These are phyloP conservation scores for Podospora pseudocomata DNA, from an alignment of 495 filamentous ascomycete species.

Conservation along the genomic window DNA sequence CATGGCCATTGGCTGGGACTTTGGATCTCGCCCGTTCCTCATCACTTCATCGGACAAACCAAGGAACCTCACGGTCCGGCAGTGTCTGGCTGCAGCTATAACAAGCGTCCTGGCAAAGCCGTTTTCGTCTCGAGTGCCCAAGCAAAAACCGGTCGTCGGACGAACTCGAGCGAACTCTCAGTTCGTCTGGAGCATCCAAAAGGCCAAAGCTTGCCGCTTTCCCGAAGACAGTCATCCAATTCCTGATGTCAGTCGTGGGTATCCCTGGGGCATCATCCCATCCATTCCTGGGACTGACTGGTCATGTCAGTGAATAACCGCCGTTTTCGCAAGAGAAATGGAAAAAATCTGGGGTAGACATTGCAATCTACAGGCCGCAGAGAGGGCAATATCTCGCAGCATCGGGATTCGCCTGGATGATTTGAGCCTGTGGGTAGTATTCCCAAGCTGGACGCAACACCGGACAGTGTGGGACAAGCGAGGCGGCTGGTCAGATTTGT, in stretches of 20 bases:
- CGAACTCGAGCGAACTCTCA: constrained; percentile 1
- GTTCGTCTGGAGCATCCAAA: neutral
- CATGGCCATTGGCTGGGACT: constrained; percentile 8
- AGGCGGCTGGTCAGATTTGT: constrained; percentile 7
- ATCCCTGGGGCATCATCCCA: neutral
- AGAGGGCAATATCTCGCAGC: constrained; percentile 10
- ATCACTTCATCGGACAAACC: constrained; percentile 1
- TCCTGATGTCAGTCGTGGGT: neutral
- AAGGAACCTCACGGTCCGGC: constrained; percentile 15
- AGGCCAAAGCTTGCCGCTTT: constrained; percentile 3
- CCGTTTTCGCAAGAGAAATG: neutral
- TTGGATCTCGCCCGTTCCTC: constrained; percentile 6
- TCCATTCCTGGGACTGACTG: neutral
- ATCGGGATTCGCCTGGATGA: constrained; percentile 14
- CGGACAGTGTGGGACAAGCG: neutral
- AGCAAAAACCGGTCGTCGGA: constrained; percentile 10
- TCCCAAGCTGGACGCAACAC: constrained; percentile 7
- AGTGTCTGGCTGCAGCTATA: constrained; percentile 12
- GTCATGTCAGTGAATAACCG: neutral
- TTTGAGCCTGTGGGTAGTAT: constrained; percentile 15
- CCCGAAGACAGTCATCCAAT: neutral
- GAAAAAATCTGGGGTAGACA: constrained; percentile 1
- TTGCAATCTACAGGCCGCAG: constrained; percentile 14
- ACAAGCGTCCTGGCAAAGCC: neutral
- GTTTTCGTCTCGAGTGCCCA: neutral